These are phyloP conservation scores for Physocladia obscura DNA, from an alignment of 192 early-diverging fungal genomes.

Conservation along the genomic window DNA sequence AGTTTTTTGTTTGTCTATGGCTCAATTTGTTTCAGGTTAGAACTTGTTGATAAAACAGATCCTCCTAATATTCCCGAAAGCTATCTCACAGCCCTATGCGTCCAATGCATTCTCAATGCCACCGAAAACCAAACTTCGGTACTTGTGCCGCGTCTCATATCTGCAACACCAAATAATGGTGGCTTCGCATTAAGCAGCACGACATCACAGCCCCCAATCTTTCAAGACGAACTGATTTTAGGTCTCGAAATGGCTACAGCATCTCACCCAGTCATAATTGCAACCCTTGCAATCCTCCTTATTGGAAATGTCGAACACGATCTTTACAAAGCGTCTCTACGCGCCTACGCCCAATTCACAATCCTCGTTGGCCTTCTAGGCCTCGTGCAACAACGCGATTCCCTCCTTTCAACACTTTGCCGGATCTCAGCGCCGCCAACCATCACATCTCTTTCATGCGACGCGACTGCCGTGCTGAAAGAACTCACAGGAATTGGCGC, in stretches of 20 bases:
- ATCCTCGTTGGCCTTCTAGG: slow-evolving; percentile 79
- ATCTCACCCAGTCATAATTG: slow-evolving; percentile 78
- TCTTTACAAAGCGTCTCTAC: slow-evolving; percentile 71
- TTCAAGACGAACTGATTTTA: slow-evolving; percentile 50
- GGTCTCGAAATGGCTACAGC: slow-evolving; percentile 75
- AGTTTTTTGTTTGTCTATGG: background rate
- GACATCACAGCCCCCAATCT: slow-evolving; percentile 17
- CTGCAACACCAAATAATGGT: slow-evolving; percentile 2
- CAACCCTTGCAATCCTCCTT: slow-evolving; percentile 73
- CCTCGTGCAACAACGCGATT: slow-evolving; percentile 77
- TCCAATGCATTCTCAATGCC: slow-evolving; percentile 67
- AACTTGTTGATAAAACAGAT: slow-evolving; percentile 91
- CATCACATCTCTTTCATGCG: background rate
- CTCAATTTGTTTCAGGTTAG: slow-evolving; percentile 54
- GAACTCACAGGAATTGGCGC: slow-evolving; percentile 7
- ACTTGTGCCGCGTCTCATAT: slow-evolving; percentile 51
- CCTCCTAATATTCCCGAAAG: slow-evolving; percentile 85
- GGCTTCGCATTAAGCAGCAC: slow-evolving; percentile 1
- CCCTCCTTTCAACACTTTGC: slow-evolving; percentile 82
- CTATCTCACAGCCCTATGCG: slow-evolving; percentile 78
- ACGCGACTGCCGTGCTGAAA: slow-evolving; percentile 7
- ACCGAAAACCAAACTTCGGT: slow-evolving; percentile 71
- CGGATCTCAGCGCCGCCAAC: slow-evolving; percentile 70
- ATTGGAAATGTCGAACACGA: slow-evolving; percentile 79
- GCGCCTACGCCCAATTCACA: slow-evolving; percentile 72